phyloP scores from a whole-genome alignment of 148 eudicot genomes.

The Silene uniflora region DNA sequence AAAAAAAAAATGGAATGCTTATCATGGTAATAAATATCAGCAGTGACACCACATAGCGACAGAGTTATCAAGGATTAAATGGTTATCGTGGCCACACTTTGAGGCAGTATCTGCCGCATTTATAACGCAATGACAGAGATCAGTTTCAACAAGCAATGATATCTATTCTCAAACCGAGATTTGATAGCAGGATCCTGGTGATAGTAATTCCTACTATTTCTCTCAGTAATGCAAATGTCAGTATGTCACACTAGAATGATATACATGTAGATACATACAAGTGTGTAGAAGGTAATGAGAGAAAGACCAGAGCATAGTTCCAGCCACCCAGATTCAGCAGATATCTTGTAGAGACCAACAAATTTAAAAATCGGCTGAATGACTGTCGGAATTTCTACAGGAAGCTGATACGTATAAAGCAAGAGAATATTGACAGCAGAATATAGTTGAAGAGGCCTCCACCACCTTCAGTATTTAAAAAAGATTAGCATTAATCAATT shows the following conservation, averaged over 20 bases:
- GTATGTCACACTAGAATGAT: not conserved
- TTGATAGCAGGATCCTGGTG: not conserved
- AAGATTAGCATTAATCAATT: conserved; percentile 7
- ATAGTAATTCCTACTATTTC: not conserved
- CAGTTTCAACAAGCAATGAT: not conserved
- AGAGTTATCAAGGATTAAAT: no score
- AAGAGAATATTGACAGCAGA: conserved; percentile 62
- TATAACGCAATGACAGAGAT: not conserved
- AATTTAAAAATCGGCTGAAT: conserved; percentile 42
- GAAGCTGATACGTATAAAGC: conserved; percentile 86
- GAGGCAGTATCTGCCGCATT: not conserved
- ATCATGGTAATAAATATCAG: not conserved
- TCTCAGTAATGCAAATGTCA: not conserved
- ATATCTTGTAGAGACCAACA: conserved; percentile 75
- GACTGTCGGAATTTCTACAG: conserved; percentile 42
- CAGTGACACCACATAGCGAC: not conserved
- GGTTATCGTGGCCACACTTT: not conserved
- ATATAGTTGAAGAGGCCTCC: conserved; percentile 84
- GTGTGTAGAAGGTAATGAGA: conserved; percentile 60
- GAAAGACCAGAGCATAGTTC: conserved; percentile 68
- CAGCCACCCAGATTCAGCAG: conserved; percentile 63
- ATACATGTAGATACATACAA: conserved; percentile 45
- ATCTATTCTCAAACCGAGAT: not conserved
- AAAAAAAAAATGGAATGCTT: not conserved
- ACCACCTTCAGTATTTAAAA: conserved; percentile 59